Conservation (phyloP, 2,329 filamentous ascomycete species). For the Exophiala aquamarina region DNA sequence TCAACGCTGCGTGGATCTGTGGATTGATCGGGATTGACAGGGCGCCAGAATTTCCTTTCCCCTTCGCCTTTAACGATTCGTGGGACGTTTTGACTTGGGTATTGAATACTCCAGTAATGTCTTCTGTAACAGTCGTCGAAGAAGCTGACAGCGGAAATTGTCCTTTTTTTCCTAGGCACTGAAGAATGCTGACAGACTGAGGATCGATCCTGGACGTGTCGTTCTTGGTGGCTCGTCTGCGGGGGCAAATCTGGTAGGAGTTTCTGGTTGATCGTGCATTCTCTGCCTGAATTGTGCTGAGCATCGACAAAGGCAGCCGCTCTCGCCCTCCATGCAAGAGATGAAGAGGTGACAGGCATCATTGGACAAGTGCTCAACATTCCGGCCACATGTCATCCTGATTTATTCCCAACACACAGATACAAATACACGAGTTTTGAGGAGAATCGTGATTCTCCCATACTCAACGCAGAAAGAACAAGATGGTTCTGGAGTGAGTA, state of each 20-base stretch:
- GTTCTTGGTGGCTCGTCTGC: constrained; percentile 2
- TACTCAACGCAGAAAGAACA: not conserved
- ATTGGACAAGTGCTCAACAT: constrained; percentile 6
- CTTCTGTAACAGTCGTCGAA: too few species aligned
- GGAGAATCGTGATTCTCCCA: constrained; percentile 6
- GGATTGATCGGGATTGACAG: not conserved
- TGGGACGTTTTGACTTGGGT: constrained; percentile 22
- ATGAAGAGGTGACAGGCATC: not conserved
- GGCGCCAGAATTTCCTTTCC: constrained; percentile 29
- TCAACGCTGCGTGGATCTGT: not conserved
- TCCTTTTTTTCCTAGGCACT: not conserved
- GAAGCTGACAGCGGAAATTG: too few species aligned
- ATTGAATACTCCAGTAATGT: not conserved
- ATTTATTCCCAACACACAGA: constrained; percentile 7
- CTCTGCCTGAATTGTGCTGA: not conserved
- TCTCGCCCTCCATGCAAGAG: not conserved
- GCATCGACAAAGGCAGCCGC: not conserved
- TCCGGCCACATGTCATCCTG: constrained; percentile 8
- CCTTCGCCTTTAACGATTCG: constrained; percentile 27
- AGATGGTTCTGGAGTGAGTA: constrained; percentile 2
- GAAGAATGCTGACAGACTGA: not conserved
- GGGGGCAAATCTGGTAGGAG: not conserved
- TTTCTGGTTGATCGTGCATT: not conserved
- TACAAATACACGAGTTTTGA: constrained; percentile 9
- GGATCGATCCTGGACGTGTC: constrained; percentile 2